Evolutionary conservation across 2,329 filamentous ascomycete species (phyloP), one percentile per base, ranked within the genome.

Genomic region (Fusarium cicatricum): DNA sequence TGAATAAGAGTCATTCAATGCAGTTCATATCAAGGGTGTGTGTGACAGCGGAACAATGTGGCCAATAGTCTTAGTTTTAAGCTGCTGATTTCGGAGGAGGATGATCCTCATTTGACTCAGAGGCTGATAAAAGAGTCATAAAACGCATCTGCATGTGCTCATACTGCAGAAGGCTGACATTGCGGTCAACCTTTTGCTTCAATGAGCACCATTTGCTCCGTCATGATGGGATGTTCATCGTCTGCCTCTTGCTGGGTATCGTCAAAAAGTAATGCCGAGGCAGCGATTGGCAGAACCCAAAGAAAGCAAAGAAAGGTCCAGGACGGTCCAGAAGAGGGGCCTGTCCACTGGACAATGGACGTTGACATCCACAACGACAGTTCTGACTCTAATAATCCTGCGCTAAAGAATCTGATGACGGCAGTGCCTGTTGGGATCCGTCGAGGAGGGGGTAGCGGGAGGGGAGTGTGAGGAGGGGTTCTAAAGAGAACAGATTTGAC

Each of bases 361-460:
- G 40, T 31, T 29, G 33, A 38, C 52, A 44, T 39, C 56, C 43
- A 50, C 57, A 33, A 26, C 45, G 58, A 51, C 42, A 41, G 51
- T 60, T 55, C 43, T 53, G 60, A 48, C 60, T 69, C 60, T 66
- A 51, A 64, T n/a, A 69, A 58, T 47, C 58, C 63, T 36, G 49
- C 66, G 66, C 66, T 69, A 69, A 44, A 45, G 48, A 40, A 39
- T 44, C 19, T 47, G 52, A 69, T 69, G 66, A 69, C 66, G 66
- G 66, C 58, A 63, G 62, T 54, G 66, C 57, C 37, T 58, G 47
- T 58, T 53, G 43, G 42, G 42, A 56, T 40, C 34, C 34, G 34
- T 47, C 41, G 53, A 33, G 45, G 56, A 32, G 53, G 48, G 48
- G 42, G 47, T 34, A 36, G 51, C 28, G 21, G 40, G 29, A 46